These are phyloP conservation scores for Aegilops bicornis DNA, from an alignment of 176 grass and related monocot genomes.

Conservation along the genomic window DNA sequence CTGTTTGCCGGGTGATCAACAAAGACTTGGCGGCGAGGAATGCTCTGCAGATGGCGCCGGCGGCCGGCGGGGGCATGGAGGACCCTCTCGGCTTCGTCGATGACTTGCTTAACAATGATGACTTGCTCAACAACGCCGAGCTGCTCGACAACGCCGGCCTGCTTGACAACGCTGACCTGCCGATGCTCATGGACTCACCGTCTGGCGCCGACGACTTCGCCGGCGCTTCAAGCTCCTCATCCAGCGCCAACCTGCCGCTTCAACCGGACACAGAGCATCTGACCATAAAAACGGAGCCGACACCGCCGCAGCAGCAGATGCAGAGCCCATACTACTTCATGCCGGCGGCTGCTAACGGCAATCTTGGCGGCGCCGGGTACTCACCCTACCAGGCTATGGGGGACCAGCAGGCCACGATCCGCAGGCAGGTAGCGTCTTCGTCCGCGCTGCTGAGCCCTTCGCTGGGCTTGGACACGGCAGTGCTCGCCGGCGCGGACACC, in stretches of 20 bases:
- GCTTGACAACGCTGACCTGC: constrained; percentile 2
- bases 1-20: constrained; percentile 68
- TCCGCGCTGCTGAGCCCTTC: background rate
- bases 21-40: constrained; percentile 52
- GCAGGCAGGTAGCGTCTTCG: constrained; percentile 12
- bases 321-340: constrained; percentile 5
- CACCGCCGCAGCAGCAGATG: background rate
- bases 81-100: background rate
- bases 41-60: constrained; percentile 5
- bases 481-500: background rate
- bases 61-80: background rate
- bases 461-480: background rate
- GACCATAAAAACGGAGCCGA: constrained; percentile 29
- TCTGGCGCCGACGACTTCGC: constrained; percentile 10
- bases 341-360: background rate
- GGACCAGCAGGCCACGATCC: constrained; percentile 35
- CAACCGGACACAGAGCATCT: background rate
- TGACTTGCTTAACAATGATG: background rate
- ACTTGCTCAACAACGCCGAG: background rate
- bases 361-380: background rate
- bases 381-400: background rate
- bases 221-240: background rate
- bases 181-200: constrained; percentile 44
- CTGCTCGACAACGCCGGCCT: no score
- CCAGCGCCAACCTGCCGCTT: background rate